These are phyloP conservation scores for Picea glauca DNA, from an alignment of 75 land plant genomes.

Conservation along the genomic window DNA sequence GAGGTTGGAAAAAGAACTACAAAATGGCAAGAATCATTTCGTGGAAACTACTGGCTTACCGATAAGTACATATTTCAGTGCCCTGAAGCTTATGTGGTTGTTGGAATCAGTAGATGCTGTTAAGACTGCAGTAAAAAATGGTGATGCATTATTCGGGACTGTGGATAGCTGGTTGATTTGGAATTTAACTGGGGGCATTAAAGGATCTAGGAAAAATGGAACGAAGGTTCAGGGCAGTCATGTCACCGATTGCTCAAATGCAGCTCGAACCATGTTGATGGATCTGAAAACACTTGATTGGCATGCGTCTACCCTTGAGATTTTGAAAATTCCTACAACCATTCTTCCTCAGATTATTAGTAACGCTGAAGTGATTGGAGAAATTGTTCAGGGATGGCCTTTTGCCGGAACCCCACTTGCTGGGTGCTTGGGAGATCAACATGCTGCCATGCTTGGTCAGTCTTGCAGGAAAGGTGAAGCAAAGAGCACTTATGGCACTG, in stretches of 20 bases:
- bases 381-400: conserved; percentile 74
- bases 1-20: conserved; percentile 76
- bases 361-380: conserved; percentile 80
- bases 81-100: conserved; percentile 85
- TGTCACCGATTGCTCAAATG: conserved; percentile 97
- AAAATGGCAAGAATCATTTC: conserved; percentile 83
- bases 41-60: conserved; percentile 82
- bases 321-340: conserved; percentile 56
- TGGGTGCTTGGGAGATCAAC: conserved; percentile 98
- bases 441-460: conserved; percentile 95
- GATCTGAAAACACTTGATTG: conserved; percentile 78
- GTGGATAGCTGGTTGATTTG: conserved; percentile 96
- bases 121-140: conserved; percentile 49
- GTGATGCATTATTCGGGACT: conserved; percentile 96
- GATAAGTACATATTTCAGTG: conserved; percentile 96
- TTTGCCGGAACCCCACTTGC: conserved; percentile 69
- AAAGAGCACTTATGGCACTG: conserved; percentile 98
- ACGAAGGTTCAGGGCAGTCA: conserved; percentile 44
- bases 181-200: conserved; percentile 84
- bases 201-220: conserved; percentile 6
- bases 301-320: conserved; percentile 67
- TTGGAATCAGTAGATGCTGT: conserved; percentile 84
- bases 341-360: conserved; percentile 82
- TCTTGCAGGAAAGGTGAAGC: conserved; percentile 86
- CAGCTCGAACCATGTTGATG: conserved; percentile 93